Evolutionary conservation across 495 filamentous ascomycete species (phyloP).

Genomic region (Annulohypoxylon maeteangense): DNA sequence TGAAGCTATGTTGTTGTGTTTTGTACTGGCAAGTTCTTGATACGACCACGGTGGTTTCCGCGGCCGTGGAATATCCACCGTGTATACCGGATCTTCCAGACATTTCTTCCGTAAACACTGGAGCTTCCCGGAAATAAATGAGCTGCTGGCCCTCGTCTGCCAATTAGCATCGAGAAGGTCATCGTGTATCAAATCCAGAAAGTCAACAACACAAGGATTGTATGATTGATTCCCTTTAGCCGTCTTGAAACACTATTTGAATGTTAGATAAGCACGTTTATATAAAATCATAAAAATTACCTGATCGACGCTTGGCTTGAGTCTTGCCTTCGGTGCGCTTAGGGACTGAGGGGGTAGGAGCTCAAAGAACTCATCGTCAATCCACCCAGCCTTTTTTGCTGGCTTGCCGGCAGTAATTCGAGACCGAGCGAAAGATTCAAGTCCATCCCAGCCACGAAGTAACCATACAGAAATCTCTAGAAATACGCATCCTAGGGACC

Average conservation of each 20-base stretch:
- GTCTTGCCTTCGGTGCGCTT: neutral
- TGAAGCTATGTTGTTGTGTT: neutral
- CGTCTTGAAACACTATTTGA: constrained; percentile 9
- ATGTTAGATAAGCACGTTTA: constrained; percentile 1
- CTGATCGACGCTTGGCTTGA: constrained; percentile 12
- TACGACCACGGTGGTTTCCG: constrained; percentile 28
- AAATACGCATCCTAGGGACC: constrained; percentile 47
- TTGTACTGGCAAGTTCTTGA: constrained; percentile 2
- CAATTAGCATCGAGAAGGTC: constrained; percentile 21
- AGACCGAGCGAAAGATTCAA: constrained; percentile 27
- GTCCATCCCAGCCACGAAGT: constrained; percentile 34
- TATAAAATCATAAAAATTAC: neutral
- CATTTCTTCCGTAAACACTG: constrained; percentile 15
- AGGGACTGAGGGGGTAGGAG: neutral
- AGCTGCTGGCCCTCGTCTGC: constrained; percentile 12
- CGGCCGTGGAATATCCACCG: constrained; percentile 16
- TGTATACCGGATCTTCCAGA: constrained; percentile 20
- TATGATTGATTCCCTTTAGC: neutral
- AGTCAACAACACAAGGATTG: constrained; percentile 5
- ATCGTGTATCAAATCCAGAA: constrained; percentile 1
- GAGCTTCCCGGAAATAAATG: constrained; percentile 22
- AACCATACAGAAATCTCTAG: constrained; percentile 44
- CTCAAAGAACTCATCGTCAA: constrained; percentile 13
- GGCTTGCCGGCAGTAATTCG: neutral
- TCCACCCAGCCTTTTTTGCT: neutral